Percentiles rank a stretch among this genome's conserved stretches.
phyloP scores from a whole-genome alignment of 495 filamentous ascomycete species.

The Podospora appendiculata region DNA sequence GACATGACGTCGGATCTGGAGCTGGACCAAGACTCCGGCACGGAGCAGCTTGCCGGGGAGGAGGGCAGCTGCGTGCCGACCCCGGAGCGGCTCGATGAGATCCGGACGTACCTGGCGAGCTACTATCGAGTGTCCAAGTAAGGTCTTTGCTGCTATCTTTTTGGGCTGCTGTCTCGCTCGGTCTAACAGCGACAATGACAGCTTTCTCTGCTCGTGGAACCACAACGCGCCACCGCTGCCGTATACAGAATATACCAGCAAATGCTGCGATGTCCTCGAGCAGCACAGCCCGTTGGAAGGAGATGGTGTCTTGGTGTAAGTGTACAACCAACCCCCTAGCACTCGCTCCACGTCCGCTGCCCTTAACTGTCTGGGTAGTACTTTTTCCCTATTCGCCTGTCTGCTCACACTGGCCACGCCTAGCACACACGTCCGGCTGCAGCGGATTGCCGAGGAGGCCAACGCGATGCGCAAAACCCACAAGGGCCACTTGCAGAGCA shows the following conservation, averaged over 20 bases:
- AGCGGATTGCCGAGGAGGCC: constrained; percentile 31
- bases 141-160: neutral
- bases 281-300: constrained; percentile 16
- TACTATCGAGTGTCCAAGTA: constrained; percentile 32
- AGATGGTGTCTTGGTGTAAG: constrained; percentile 31
- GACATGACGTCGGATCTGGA: constrained; percentile 39
- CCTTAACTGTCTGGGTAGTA: too few species aligned
- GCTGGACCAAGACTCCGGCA: constrained; percentile 25
- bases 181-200: constrained; percentile 1
- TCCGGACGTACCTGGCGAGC: constrained; percentile 31
- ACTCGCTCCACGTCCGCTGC: too few species aligned
- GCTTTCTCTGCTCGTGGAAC: constrained; percentile 26
- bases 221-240: constrained; percentile 10
- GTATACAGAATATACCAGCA: constrained; percentile 25
- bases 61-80: neutral
- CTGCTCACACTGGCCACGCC: too few species aligned
- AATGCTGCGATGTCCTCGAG: constrained; percentile 28
- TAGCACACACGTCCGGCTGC: constrained; percentile 25
- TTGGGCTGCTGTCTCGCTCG: too few species aligned
- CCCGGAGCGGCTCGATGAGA: constrained; percentile 21
- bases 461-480: constrained; percentile 20
- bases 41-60: neutral
- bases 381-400: too few species aligned
- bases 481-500: constrained; percentile 15
- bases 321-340: too few species aligned